Base-by-base conservation (phyloP, 768 basidiomycete genomes). In the Chiua virens region DNA sequence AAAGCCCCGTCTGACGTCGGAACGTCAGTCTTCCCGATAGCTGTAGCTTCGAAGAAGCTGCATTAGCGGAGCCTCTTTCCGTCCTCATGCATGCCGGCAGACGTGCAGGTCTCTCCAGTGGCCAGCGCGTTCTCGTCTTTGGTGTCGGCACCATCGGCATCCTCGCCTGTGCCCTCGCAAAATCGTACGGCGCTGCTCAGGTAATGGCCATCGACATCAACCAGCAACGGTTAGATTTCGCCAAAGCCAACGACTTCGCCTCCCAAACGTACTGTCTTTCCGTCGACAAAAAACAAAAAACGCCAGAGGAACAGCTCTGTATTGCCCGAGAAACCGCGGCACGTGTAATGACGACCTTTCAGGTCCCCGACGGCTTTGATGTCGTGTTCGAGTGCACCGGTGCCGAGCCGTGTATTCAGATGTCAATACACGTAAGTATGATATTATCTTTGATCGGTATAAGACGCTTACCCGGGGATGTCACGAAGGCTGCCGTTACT, bases 341-440 rank as follows among this genome's bases (percentile, higher is more conserved):
- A 37, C 62, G 68, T 8, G 78, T 81, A 7, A 74, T 92, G 50
- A 62, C 72, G 43, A 68, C 75, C 47, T 89, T 91, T 63, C 73
- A 70, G 53, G 71, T 78, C 53, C 75, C 75, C 21, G 85, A 91
- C 23, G 96, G 96, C 27, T 96, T 92, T 71, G 93, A 97, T 68
- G 76, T 90, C 63, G 87, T 98, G 43, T 90, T 95, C 63, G 95
- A 98, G 70, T 98, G 95, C 71, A 94, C 93, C 13, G 95, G 95
- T 55, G 92, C 92, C 3, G 93, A 96, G 69, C 78, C 83, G 32
- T 92, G 89, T 64, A 92, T 96, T 64, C 92, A 96, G 66, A 86
- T 91, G 83, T 86, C 89, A 45, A 79, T 95, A 55, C 83, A 89
- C 72, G 92, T 94, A 73, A 77, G 92, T 79, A 14, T 15, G 34